Evolutionary conservation across 352 stramenopile genomes (phyloP).

Genomic region (Phytophthora colocasiae): DNA sequence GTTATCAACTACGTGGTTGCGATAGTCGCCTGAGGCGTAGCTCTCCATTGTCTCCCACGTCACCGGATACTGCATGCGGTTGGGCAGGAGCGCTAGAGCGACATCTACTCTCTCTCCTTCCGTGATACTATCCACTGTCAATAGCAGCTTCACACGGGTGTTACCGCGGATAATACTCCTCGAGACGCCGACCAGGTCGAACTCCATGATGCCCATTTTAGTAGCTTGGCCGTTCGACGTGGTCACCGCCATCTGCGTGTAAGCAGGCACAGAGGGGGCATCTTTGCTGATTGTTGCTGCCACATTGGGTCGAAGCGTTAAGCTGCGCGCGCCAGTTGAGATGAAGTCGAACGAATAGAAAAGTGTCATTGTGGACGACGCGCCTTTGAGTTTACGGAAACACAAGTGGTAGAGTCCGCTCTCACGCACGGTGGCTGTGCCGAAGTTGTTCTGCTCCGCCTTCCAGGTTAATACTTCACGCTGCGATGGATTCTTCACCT

Average conservation of each 20-base stretch:
- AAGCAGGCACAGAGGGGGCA: slow-evolving; percentile 48
- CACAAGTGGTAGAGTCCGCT: slow-evolving; percentile 83
- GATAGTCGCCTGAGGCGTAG: slow-evolving; percentile 50
- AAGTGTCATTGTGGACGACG: slow-evolving; percentile 61
- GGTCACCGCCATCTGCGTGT: slow-evolving; percentile 66
- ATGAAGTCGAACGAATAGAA: slow-evolving; percentile 90
- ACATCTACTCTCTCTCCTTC: slow-evolving; percentile 57
- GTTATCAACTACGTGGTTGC: slow-evolving; percentile 62
- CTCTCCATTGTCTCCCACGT: slow-evolving; percentile 65
- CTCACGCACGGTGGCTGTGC: slow-evolving; percentile 63
- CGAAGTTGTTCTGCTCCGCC: slow-evolving; percentile 66
- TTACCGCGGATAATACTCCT: slow-evolving; percentile 66
- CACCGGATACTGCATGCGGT: slow-evolving; percentile 60
- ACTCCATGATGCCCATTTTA: slow-evolving; percentile 78
- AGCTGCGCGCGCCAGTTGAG: slow-evolving; percentile 54
- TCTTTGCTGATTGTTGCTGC: slow-evolving; percentile 63
- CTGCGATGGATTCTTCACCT: slow-evolving; percentile 69
- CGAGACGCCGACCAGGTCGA: slow-evolving; percentile 70
- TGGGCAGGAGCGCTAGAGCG: slow-evolving; percentile 50
- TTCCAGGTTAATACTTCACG: slow-evolving; percentile 63
- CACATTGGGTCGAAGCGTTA: slow-evolving; percentile 69
- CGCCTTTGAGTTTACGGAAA: slow-evolving; percentile 69
- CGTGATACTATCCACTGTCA: slow-evolving; percentile 70
- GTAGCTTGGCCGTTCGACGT: slow-evolving; percentile 49
- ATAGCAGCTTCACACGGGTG: slow-evolving; percentile 73